Conservation (phyloP, 345 rosid genomes). For the Sisymbrium altissimum region DNA sequence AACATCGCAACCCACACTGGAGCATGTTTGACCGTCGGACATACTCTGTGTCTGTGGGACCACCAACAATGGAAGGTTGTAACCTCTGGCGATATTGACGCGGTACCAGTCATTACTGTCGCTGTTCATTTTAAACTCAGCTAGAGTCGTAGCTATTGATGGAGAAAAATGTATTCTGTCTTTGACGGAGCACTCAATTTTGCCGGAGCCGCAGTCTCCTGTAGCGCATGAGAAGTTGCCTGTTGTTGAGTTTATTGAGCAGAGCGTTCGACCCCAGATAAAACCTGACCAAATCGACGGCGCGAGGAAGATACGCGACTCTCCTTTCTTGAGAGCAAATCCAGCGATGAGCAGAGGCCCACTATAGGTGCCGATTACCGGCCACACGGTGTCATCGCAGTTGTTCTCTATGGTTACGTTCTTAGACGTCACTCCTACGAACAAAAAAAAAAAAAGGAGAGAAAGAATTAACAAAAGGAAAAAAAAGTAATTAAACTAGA, state of each 20-base stretch:
- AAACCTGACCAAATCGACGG: not conserved
- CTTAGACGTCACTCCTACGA: too few relatives aligned
- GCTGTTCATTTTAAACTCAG: not conserved
- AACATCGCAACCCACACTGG: not conserved
- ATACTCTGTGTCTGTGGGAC: not conserved
- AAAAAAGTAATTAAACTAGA: too few relatives aligned
- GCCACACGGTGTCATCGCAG: not conserved
- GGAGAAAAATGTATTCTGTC: too few relatives aligned
- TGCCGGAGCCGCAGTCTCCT: not conserved
- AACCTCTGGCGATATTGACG: not conserved
- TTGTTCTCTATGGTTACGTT: not conserved
- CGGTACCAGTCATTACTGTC: not conserved
- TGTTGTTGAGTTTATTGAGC: not conserved
- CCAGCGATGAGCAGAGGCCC: not conserved
- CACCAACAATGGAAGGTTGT: not conserved
- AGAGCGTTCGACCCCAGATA: not conserved
- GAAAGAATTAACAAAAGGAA: too few relatives aligned
- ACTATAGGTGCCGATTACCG: not conserved
- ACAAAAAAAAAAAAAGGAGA: too few relatives aligned
- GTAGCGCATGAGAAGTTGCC: not conserved
- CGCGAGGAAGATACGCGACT: not conserved
- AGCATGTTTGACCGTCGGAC: not conserved
- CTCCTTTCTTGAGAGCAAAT: not conserved
- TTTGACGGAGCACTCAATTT: too few relatives aligned
- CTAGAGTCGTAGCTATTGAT: too few relatives aligned